phyloP scores from a whole-genome alignment of 2,329 filamentous ascomycete genomes.

The Trichoderma aggressivum region DNA sequence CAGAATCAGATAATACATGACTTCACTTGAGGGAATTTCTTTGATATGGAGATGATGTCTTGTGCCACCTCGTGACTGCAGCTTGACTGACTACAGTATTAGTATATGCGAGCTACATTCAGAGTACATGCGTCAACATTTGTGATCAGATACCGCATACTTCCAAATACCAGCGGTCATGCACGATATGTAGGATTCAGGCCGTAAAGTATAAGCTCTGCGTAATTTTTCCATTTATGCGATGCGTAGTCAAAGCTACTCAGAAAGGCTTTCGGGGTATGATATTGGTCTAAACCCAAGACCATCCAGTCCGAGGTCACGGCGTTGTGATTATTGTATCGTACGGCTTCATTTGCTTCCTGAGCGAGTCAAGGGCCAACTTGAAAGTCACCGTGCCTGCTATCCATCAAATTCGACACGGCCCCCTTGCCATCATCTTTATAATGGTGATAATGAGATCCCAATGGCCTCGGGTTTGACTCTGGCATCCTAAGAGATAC shows the following conservation, averaged over 20 bases:
- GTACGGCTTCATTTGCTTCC: background rate
- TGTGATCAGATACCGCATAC: background rate
- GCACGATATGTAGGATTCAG: background rate
- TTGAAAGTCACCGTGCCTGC: background rate
- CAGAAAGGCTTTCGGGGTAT: background rate
- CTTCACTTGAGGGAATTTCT: background rate
- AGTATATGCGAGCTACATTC: background rate
- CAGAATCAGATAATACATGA: background rate
- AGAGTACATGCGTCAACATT: background rate
- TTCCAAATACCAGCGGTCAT: background rate
- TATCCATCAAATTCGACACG: background rate
- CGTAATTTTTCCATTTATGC: background rate
- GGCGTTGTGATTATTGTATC: background rate
- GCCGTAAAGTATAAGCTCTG: background rate
- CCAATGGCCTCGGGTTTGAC: background rate
- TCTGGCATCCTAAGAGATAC: constrained; percentile 3
- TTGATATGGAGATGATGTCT: background rate
- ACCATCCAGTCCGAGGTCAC: background rate
- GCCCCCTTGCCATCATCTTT: background rate
- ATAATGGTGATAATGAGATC: background rate
- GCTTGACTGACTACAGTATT: background rate
- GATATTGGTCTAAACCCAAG: background rate
- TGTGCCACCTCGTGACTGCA: background rate
- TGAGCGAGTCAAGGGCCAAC: background rate
- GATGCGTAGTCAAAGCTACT: background rate